These are phyloP conservation scores for Jackrogersella multiformis DNA, from an alignment of 495 filamentous ascomycete genomes.

Conservation along the genomic window DNA sequence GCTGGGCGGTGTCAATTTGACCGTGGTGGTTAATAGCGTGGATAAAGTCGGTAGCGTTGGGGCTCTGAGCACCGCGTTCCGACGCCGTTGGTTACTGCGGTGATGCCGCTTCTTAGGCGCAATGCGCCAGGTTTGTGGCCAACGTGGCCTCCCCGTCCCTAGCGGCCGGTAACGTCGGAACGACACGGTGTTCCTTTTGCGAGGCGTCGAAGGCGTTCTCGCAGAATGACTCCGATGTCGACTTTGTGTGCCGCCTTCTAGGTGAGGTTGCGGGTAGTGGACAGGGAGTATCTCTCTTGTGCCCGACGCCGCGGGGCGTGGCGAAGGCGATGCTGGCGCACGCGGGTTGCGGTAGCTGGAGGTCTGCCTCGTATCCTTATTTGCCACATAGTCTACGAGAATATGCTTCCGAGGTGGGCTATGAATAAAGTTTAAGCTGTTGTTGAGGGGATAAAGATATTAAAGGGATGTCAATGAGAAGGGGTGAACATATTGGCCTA, in stretches of 20 bases:
- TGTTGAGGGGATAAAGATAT: background rate
- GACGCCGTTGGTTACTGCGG: conserved; percentile 11
- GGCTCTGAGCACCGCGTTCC: conserved; percentile 4
- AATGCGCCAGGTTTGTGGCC: conserved; percentile 38
- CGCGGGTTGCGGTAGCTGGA: conserved; percentile 41
- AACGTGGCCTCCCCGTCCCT: conserved; percentile 10
- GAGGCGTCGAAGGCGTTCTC: background rate
- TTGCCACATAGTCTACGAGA: conserved; percentile 42
- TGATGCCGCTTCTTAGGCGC: conserved; percentile 31
- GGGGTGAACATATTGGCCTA: too few species aligned
- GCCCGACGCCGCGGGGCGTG: conserved; percentile 36
- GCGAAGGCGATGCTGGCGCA: conserved; percentile 40
- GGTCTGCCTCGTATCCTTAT: conserved; percentile 38
- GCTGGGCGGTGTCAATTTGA: conserved; percentile 42
- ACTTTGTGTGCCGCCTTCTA: conserved; percentile 39
- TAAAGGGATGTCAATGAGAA: too few species aligned
- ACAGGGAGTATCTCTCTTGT: conserved; percentile 19
- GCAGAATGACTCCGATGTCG: background rate
- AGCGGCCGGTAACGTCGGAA: background rate
- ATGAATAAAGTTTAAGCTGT: background rate
- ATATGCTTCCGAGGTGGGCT: conserved; percentile 5
- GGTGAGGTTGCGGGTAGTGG: conserved; percentile 36
- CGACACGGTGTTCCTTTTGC: background rate
- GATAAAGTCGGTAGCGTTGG: conserved; percentile 26
- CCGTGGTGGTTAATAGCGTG: conserved; percentile 26